Base-by-base conservation (phyloP, 352 stramenopile genomes). In the Phytopythium kandeliae region DNA sequence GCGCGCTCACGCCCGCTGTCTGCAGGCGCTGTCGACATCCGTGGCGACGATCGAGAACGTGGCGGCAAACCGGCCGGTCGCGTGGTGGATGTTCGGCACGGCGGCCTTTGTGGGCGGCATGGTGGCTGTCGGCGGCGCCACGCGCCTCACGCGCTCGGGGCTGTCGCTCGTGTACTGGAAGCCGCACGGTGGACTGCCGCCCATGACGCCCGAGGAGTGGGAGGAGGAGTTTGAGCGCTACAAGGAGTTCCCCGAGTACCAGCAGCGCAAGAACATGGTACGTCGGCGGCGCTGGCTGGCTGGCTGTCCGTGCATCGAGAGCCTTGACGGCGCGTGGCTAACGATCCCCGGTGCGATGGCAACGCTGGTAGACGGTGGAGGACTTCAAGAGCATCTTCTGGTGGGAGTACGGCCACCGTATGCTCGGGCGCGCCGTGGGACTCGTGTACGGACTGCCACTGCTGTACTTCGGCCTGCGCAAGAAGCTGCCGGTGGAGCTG, bases 321-420 rank as follows among this genome's bases (percentile, higher is more conserved):
- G n/a, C n/a, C n/a, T n/a, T n/a, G 28, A 33, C 28, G 5, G 28
- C 28, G 28, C 10, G 28, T 17, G 30, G n/a, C n/a, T n/a, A n/a
- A n/a, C n/a, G n/a, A n/a, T n/a, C n/a, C n/a, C n/a, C n/a, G n/a
- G n/a, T n/a, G n/a, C n/a, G n/a, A n/a, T n/a, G n/a, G n/a, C n/a
- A n/a, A n/a, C n/a, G n/a, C n/a, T n/a, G 34, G 15, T 62, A 90
- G 96, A 98, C 86, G 12, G 54, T 99, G 46, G 92, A 97, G 2
- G 97, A 99, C 43, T 99, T 99, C 71, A 98, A 99, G 78, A 86
- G 79, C 22, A 99, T 99, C 61, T 99, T 97, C 57, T 97, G 81
- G 38, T 96, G 85, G 89, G 89, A 98, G 63, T 98, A 96, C 50
- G 87, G 95, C 31, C 97, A 99, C 78, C 82, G 97, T 19, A 99